Evolutionary conservation across 2,329 filamentous ascomycete genomes (phyloP).

Genomic region (Alternaria sp.): DNA sequence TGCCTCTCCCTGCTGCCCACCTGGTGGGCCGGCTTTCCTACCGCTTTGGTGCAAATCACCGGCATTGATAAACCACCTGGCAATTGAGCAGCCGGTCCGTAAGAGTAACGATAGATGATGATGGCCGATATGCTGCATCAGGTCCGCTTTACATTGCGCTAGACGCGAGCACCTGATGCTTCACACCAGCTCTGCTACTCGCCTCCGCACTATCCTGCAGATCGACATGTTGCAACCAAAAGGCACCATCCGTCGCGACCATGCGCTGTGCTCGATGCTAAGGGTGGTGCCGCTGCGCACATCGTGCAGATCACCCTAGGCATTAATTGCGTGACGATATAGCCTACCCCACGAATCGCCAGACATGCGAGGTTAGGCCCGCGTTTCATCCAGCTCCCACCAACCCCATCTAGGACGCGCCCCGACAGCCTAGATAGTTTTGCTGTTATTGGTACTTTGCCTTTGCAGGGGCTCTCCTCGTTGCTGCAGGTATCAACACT

Average conservation of each 20-base stretch:
- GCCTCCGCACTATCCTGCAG: constrained; percentile 21
- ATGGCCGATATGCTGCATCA: constrained; percentile 14
- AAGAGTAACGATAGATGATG: constrained; percentile 3
- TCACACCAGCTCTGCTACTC: constrained; percentile 12
- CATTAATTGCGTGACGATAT: constrained; percentile 33
- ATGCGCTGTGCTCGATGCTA: constrained; percentile 21
- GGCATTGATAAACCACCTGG: constrained; percentile 17
- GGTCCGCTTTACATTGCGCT: constrained; percentile 19
- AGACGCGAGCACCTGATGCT: constrained; percentile 10
- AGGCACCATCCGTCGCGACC: constrained; percentile 15
- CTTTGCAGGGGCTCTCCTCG: constrained; percentile 42
- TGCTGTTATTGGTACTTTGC: constrained; percentile 42
- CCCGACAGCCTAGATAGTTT: constrained; percentile 49
- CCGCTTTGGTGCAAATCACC: constrained; percentile 7
- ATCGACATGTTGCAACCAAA: constrained; percentile 23
- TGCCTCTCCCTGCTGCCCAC: constrained; percentile 10
- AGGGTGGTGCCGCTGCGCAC: constrained; percentile 33
- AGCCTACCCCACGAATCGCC: constrained; percentile 52
- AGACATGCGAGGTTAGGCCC: constrained; percentile 48
- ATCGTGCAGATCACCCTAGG: constrained; percentile 39
- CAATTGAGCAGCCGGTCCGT: constrained; percentile 8
- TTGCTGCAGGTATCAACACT: constrained; percentile 47
- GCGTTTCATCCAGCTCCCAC: constrained; percentile 48
- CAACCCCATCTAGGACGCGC: constrained; percentile 42
- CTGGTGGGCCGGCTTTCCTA: constrained; percentile 16